These are phyloP conservation scores for Coprinellus micaceus DNA, from an alignment of 768 basidiomycete species.

Conservation along the genomic window DNA sequence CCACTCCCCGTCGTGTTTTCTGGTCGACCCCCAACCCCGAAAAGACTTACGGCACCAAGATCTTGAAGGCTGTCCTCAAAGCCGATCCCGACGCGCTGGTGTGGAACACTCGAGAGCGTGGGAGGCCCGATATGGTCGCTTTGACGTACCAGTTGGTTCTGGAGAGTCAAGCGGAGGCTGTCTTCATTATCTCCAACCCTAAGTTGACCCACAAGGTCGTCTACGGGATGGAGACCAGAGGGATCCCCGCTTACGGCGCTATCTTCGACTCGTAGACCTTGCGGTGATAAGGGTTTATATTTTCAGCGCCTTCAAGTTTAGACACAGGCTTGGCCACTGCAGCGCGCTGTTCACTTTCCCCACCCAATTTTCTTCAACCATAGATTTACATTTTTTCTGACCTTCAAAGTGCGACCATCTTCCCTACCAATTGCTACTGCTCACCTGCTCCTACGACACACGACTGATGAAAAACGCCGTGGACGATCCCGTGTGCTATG, in stretches of 20 bases:
- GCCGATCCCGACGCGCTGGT: conserved; percentile 38
- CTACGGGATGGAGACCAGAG: conserved; percentile 37
- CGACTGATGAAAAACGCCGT: no score
- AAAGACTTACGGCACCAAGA: conserved; percentile 37
- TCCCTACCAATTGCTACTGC: no score
- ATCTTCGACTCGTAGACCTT: conserved; percentile 37
- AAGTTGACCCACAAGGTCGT: conserved; percentile 38
- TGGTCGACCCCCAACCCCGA: conserved; percentile 41
- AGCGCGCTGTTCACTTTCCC: no score
- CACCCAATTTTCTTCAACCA: no score
- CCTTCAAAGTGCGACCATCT: no score
- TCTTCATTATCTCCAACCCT: conserved; percentile 40
- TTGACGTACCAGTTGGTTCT: conserved; percentile 35
- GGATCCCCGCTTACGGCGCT: conserved; percentile 38
- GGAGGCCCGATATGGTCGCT: conserved; percentile 38
- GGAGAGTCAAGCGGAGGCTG: conserved; percentile 37
- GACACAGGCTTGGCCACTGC: no score
- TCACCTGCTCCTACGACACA: no score
- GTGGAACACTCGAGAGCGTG: conserved; percentile 36
- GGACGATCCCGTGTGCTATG: no score
- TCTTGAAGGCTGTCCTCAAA: conserved; percentile 36
- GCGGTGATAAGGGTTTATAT: no score
- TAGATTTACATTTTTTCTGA: no score
- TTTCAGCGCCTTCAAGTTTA: no score
- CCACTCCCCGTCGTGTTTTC: conserved; percentile 34